These are phyloP conservation scores for Candida michaelii DNA, from an alignment of 805 yeast genomes.

Conservation along the genomic window DNA sequence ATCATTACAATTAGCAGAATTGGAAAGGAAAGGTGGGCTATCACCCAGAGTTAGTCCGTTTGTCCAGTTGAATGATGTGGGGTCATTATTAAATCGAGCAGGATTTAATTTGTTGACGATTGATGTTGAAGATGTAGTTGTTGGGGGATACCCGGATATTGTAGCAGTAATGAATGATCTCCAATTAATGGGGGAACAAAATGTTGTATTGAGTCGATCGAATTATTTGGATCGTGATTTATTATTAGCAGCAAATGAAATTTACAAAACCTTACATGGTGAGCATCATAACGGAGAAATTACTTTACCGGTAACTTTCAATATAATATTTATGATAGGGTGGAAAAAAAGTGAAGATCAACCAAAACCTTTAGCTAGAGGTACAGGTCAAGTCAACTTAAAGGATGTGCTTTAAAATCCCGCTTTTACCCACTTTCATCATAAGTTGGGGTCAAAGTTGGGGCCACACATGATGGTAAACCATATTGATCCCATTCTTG, in stretches of 20 bases:
- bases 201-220: slow-evolving; percentile 57
- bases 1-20: slow-evolving; percentile 75
- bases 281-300: slow-evolving; percentile 48
- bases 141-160: slow-evolving; percentile 71
- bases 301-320: slow-evolving; percentile 75
- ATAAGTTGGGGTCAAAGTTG: too few species aligned
- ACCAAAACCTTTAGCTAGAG: slow-evolving; percentile 72
- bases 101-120: slow-evolving; percentile 79
- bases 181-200: slow-evolving; percentile 83
- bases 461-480: too few species aligned
- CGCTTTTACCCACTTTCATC: neutral
- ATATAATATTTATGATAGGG: slow-evolving; percentile 81
- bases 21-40: slow-evolving; percentile 76
- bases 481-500: too few species aligned
- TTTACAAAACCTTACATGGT: slow-evolving; percentile 71
- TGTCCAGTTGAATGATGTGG: slow-evolving; percentile 76
- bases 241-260: slow-evolving; percentile 71
- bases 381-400: slow-evolving; percentile 65
- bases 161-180: slow-evolving; percentile 67
- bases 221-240: slow-evolving; percentile 52
- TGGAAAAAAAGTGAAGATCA: slow-evolving; percentile 76
- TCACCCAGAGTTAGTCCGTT: slow-evolving; percentile 81
- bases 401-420: slow-evolving; percentile 52
- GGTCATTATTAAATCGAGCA: slow-evolving; percentile 67
- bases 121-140: slow-evolving; percentile 80